Percentiles rank a stretch among this genome's conserved stretches.
These are phyloP conservation scores for Nitzschia sp. DNA, from an alignment of 108 stramenopile genomes.

Conservation along the genomic window DNA sequence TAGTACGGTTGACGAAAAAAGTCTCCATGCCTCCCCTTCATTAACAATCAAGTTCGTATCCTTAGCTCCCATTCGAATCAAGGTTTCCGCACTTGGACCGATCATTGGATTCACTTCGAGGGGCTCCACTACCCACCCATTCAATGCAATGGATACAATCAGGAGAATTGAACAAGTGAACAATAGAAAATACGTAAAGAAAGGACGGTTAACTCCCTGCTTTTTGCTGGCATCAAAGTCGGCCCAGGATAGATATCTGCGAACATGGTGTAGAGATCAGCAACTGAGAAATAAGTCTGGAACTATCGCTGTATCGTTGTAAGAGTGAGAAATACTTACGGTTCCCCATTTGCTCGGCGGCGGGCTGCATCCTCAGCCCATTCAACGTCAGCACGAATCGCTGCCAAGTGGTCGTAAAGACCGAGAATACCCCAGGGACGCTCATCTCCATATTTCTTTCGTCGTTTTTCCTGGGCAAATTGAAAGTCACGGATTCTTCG, in stretches of 20 bases:
- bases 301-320: too few relatives aligned
- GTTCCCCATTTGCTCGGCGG: constrained; percentile 66
- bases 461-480: constrained; percentile 84
- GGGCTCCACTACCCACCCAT: constrained; percentile 85
- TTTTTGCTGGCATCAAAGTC: constrained; percentile 77
- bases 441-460: constrained; percentile 79
- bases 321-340: too few relatives aligned
- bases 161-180: constrained; percentile 65
- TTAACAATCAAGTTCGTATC: constrained; percentile 86
- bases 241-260: constrained; percentile 71
- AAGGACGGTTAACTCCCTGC: constrained; percentile 65
- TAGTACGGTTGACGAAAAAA: constrained; percentile 87
- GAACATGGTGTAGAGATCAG: neutral
- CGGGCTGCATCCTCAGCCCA: constrained; percentile 92
- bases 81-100: constrained; percentile 85
- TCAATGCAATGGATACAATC: constrained; percentile 71
- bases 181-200: constrained; percentile 71
- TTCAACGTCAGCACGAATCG: constrained; percentile 72
- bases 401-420: constrained; percentile 77
- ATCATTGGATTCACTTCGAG: constrained; percentile 80
- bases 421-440: constrained; percentile 87
- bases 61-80: constrained; percentile 88
- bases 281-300: constrained; percentile 4
- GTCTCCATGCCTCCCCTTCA: constrained; percentile 75
- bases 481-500: constrained; percentile 84